Evolutionary conservation across 2,329 filamentous ascomycete genomes (phyloP), one percentile per base, ranked within the genome.

Genomic region (Claviceps humidiphila): DNA sequence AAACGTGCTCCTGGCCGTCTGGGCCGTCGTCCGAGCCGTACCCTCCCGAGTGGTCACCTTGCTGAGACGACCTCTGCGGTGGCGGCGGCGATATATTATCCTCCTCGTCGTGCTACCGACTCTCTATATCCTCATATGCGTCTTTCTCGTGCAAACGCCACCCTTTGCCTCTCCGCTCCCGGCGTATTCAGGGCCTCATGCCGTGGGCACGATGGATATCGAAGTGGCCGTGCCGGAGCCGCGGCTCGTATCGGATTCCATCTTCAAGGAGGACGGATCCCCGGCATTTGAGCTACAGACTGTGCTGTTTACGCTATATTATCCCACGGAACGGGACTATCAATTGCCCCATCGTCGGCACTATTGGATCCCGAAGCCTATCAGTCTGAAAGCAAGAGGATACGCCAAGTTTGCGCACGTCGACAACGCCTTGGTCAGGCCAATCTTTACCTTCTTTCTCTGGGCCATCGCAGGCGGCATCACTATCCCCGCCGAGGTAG

Each of bases 251-350:
- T 63, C 66, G 2, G 61, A 68, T 5, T 59, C 65, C 5, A 41
- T 63, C 9, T 64, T 74, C 56, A 68, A 61, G 42, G 57, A 54
- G 9, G 64, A 64, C 0, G 63, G 63, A 11, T 56, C 65, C 22
- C 67, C 68, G 2, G 72, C 72, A 0, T 76, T 76, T 48, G 65
- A 71, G 20, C 58, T 76, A 0, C 62, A 73, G 53, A 74, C 71
- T 1, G 72, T 75, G 3, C 64, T 77, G 4, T 74, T 76, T 54
- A 73, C 73, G 0, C 53, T 77, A 3, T 76, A 76, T 62, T 76
- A 77, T 46, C 74, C 74, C 2, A 60, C 70, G 5, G 16, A 47
- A 17, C 7, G 22, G 26, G 37, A 9, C 14, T 22, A 17, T 40
- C 7, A 11, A 20, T 56, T 60, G 4, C 61, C 66, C 45, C 57